These are phyloP conservation scores for Oryza glumipatula DNA, from an alignment of 176 grass and related monocot species.

Conservation along the genomic window DNA sequence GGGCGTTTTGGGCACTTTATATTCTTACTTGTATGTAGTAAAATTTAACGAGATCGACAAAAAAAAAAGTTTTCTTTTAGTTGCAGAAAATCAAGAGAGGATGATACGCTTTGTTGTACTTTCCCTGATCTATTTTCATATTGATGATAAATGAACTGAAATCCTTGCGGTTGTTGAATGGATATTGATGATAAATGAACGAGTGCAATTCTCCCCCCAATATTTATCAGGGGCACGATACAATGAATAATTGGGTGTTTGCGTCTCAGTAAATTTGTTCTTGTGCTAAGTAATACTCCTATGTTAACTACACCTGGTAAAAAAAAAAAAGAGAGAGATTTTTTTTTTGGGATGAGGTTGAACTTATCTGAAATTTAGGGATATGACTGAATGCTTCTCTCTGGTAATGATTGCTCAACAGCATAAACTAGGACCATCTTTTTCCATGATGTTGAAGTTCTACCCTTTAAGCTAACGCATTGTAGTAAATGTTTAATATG, in stretches of 20 bases:
- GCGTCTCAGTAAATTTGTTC: neutral
- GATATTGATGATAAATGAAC: too few species aligned
- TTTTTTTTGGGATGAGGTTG: neutral
- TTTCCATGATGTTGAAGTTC: constrained; percentile 40
- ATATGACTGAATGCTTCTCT: neutral
- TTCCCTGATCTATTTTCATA: neutral
- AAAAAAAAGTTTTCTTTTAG: neutral
- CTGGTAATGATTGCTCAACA: constrained; percentile 40
- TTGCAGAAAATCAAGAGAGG: neutral
- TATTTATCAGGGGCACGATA: neutral
- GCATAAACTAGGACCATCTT: neutral
- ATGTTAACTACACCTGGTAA: neutral
- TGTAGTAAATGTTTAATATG: neutral
- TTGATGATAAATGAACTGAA: constrained; percentile 10
- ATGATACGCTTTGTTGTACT: neutral
- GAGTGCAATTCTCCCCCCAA: neutral
- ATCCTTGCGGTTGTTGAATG: neutral
- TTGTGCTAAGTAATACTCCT: neutral
- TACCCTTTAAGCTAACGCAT: constrained; percentile 21
- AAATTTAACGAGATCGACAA: neutral
- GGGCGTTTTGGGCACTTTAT: neutral
- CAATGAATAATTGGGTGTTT: neutral
- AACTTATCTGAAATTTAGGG: constrained; percentile 8
- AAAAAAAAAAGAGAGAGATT: neutral
- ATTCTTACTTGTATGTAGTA: neutral